Evolutionary conservation across 73 alveolate species (phyloP).

Genomic region (Paramecium primaurelia): DNA sequence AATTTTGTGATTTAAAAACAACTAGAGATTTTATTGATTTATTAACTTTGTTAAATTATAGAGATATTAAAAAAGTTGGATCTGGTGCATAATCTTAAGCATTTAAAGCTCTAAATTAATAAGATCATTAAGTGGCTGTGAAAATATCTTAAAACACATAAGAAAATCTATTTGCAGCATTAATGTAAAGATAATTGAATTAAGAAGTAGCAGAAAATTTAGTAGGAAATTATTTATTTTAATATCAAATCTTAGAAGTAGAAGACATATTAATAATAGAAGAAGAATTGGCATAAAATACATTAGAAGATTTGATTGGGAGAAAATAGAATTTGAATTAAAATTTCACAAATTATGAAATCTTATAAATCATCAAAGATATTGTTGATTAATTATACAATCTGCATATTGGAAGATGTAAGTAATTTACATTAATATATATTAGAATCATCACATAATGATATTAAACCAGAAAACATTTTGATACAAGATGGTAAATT

Average conservation of each 20-base stretch:
- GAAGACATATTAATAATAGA: conserved; percentile 17
- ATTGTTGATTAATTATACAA: not conserved
- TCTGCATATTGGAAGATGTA: not conserved
- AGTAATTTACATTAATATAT: not conserved
- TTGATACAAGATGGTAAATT: conserved; percentile 1
- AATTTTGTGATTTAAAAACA: not conserved
- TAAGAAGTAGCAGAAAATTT: not conserved
- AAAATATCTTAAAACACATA: not conserved
- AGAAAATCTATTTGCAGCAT: conserved; percentile 7
- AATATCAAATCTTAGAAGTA: not conserved
- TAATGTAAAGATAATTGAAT: not conserved
- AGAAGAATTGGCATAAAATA: conserved; percentile 5
- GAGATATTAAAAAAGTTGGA: not conserved
- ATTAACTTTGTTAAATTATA: not conserved
- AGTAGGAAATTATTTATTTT: not conserved
- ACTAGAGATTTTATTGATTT: not conserved
- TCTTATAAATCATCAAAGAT: not conserved
- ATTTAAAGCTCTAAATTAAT: not conserved
- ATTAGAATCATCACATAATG: conserved; percentile 31
- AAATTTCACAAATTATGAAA: not conserved
- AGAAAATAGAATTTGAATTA: not conserved
- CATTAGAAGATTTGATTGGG: not conserved
- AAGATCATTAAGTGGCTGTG: conserved; percentile 9
- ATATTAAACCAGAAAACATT: conserved; percentile 40
- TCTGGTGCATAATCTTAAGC: not conserved